A percentile compares a stretch with the other conserved stretches of the same genome.
These are phyloP conservation scores for Seiridium cupressi DNA, from an alignment of 2,329 filamentous ascomycete genomes.

Conservation along the genomic window DNA sequence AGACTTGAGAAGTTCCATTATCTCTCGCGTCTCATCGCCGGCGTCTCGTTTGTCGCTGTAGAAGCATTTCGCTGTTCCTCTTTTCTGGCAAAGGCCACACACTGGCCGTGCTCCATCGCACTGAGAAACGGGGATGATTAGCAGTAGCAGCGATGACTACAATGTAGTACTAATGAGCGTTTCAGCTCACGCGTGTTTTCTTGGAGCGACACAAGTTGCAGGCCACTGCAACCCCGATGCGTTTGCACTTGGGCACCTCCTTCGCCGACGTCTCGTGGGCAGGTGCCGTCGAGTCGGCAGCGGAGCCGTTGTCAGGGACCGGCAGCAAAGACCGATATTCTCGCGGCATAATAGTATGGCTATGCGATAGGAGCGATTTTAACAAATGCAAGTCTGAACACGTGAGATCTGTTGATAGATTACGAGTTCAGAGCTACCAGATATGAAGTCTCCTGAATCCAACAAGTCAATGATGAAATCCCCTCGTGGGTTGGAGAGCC, in stretches of 20 bases:
- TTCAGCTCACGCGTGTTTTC: conserved; percentile 5
- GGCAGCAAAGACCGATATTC: not conserved
- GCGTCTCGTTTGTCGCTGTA: not conserved
- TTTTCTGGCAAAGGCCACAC: not conserved
- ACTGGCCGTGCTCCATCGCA: conserved; percentile 1
- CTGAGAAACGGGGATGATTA: not conserved
- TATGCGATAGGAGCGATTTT: not conserved
- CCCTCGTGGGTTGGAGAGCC: too few relatives aligned
- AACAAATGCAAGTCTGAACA: too few relatives aligned
- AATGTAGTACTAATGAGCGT: too few relatives aligned
- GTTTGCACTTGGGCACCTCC: not conserved
- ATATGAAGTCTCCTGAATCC: too few relatives aligned
- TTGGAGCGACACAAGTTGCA: conserved; percentile 3
- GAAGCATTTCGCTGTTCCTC: not conserved
- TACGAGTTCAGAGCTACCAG: too few relatives aligned
- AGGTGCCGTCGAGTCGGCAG: not conserved
- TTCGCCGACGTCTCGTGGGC: not conserved
- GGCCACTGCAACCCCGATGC: not conserved
- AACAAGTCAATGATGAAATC: too few relatives aligned
- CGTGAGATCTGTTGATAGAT: too few relatives aligned
- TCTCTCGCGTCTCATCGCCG: not conserved
- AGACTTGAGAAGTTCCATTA: not conserved
- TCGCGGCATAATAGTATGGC: not conserved
- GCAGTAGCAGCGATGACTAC: not conserved
- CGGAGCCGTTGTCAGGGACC: not conserved